Evolutionary conservation across 176 grass and related monocot genomes (phyloP).

Genomic region (Leersia perrieri): DNA sequence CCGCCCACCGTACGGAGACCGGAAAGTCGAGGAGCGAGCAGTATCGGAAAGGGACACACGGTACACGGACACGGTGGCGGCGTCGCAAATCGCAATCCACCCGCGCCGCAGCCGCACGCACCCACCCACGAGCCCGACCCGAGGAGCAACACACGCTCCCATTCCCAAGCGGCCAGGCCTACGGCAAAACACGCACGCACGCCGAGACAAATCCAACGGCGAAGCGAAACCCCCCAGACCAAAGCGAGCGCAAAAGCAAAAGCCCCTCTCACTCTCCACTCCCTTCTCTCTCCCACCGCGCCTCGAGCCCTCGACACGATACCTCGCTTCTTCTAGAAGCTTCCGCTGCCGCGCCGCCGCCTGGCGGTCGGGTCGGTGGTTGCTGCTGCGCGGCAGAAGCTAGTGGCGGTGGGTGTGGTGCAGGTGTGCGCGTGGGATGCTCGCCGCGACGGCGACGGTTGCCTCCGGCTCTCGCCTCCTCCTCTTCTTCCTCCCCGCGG

Average conservation of each 20-base stretch:
- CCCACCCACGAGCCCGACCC: constrained; percentile 18
- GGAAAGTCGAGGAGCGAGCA: not conserved
- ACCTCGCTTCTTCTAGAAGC: constrained; percentile 29
- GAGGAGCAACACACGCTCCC: not conserved
- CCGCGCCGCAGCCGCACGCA: not conserved
- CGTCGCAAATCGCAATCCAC: constrained; percentile 27
- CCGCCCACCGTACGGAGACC: too few relatives aligned
- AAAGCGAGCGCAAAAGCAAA: not conserved
- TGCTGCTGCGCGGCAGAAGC: not conserved
- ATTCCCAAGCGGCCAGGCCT: not conserved
- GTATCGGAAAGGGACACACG: not conserved
- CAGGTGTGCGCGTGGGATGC: constrained; percentile 30
- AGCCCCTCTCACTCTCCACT: not conserved
- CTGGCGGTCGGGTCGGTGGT: not conserved
- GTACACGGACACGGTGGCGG: constrained; percentile 19
- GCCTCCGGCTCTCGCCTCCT: not conserved
- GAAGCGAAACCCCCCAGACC: too few relatives aligned
- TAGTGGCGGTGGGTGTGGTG: constrained; percentile 28
- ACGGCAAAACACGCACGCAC: not conserved
- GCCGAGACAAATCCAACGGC: constrained; percentile 10
- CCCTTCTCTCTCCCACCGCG: not conserved
- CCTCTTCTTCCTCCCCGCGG: not conserved
- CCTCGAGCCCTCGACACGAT: not conserved
- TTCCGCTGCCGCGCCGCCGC: not conserved
- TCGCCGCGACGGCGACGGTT: constrained; percentile 30